phyloP scores from a whole-genome alignment of 2,329 filamentous ascomycete genomes.

The Cadophora sp. region DNA sequence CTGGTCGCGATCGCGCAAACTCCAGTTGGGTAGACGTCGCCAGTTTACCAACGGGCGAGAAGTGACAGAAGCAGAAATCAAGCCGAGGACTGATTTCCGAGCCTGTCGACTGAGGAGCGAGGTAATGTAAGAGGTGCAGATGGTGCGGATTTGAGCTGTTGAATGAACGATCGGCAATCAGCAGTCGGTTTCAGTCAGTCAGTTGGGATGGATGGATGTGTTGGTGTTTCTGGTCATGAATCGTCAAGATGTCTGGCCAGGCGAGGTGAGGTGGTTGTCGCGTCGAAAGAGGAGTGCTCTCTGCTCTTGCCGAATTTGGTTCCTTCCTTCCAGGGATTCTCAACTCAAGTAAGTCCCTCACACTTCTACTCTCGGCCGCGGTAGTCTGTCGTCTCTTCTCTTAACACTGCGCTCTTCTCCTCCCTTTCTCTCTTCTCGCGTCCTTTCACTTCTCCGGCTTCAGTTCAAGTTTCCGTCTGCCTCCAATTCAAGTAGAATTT shows the following conservation, averaged over 20 bases:
- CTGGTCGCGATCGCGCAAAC: slow-evolving; percentile 32
- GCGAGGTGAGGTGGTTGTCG: not conserved
- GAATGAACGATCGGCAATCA: not conserved
- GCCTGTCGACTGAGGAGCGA: not conserved
- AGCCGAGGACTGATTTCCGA: slow-evolving; percentile 17
- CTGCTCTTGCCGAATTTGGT: not conserved
- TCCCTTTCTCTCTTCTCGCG: not conserved
- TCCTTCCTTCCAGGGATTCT: not conserved
- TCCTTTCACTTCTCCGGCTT: not conserved
- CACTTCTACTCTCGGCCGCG: not conserved
- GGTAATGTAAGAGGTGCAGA: not conserved
- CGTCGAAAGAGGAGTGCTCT: not conserved
- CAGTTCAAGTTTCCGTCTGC: not conserved
- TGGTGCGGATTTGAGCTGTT: not conserved
- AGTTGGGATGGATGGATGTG: not conserved
- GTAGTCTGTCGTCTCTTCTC: not conserved
- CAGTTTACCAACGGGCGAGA: slow-evolving; percentile 29
- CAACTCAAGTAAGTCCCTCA: not conserved
- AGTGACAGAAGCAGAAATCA: slow-evolving; percentile 16
- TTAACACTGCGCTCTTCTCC: not conserved
- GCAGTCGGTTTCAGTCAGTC: not conserved
- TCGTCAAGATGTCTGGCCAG: not conserved
- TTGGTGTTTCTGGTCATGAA: not conserved
- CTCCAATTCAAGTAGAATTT: not conserved
- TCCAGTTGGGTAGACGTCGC: slow-evolving; percentile 33